phyloP scores from a whole-genome alignment of 2,329 filamentous ascomycete genomes.

The Aciculosporium take region DNA sequence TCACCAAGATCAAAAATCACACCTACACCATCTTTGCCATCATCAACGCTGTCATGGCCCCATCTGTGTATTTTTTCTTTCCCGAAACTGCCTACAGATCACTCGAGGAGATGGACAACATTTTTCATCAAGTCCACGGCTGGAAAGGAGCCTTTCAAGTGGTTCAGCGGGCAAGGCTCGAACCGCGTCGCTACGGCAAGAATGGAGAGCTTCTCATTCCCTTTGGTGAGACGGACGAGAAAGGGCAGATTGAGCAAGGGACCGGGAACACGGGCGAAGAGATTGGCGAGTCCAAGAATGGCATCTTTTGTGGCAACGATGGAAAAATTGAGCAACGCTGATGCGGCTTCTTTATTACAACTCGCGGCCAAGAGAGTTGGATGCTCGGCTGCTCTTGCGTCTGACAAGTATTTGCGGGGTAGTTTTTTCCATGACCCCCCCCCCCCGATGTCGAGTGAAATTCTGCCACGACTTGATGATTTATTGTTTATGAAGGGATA shows the following conservation, averaged over 20 bases:
- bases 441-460: too few relatives aligned
- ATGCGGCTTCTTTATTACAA: too few relatives aligned
- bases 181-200: slow-evolving; percentile 43
- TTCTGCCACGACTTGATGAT: too few relatives aligned
- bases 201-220: slow-evolving; percentile 41
- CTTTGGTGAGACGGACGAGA: slow-evolving; percentile 28
- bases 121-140: slow-evolving; percentile 43
- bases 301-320: slow-evolving; percentile 18
- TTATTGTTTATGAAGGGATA: too few relatives aligned
- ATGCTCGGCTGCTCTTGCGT: too few relatives aligned
- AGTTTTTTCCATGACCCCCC: too few relatives aligned
- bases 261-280: slow-evolving; percentile 16
- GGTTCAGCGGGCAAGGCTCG: slow-evolving; percentile 25
- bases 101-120: slow-evolving; percentile 52
- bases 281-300: slow-evolving; percentile 10
- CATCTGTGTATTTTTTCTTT: slow-evolving; percentile 46
- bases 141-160: slow-evolving; percentile 20
- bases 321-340: slow-evolving; percentile 19
- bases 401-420: too few relatives aligned
- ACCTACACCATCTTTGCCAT: slow-evolving; percentile 54
- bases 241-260: slow-evolving; percentile 15
- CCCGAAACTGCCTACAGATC: slow-evolving; percentile 50
- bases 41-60: slow-evolving; percentile 47
- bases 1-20: slow-evolving; percentile 41
- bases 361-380: too few relatives aligned